phyloP scores from a whole-genome alignment of 192 early-diverging fungal genomes.

The Chytriomyces hyalinus region DNA sequence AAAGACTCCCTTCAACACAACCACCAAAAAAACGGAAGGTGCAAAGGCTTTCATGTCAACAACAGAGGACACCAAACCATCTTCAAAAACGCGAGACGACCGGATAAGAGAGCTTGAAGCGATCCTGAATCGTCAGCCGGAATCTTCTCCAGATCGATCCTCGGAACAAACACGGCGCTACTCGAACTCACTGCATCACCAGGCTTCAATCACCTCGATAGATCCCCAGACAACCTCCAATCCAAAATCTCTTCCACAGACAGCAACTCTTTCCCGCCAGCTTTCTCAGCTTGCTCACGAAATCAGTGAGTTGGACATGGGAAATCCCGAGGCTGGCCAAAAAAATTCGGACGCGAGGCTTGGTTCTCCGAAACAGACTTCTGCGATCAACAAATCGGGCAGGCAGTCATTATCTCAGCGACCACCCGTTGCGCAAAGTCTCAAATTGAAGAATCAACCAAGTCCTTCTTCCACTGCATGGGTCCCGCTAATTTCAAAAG shows the following conservation, averaged over 20 bases:
- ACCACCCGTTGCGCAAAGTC: neutral
- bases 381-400: neutral
- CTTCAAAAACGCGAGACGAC: slow-evolving; percentile 14
- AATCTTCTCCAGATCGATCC: neutral
- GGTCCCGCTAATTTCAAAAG: slow-evolving; percentile 28
- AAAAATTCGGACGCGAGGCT: neutral
- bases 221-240: neutral
- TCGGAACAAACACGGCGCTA: neutral
- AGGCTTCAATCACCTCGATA: neutral
- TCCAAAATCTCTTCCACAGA: neutral
- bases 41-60: too few relatives aligned
- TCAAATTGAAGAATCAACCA: neutral
- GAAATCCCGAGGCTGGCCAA: neutral
- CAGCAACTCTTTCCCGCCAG: slow-evolving; percentile 4
- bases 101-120: slow-evolving; percentile 33
- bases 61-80: neutral
- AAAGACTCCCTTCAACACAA: too few relatives aligned
- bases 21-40: too few relatives aligned
- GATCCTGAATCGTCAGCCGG: neutral
- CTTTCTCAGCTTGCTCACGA: slow-evolving; percentile 17
- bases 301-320: neutral
- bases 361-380: neutral
- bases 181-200: neutral
- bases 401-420: neutral
- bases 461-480: slow-evolving; percentile 9